These are phyloP conservation scores for Santalum album DNA, from an alignment of 164 flowering plant genomes.

Conservation along the genomic window DNA sequence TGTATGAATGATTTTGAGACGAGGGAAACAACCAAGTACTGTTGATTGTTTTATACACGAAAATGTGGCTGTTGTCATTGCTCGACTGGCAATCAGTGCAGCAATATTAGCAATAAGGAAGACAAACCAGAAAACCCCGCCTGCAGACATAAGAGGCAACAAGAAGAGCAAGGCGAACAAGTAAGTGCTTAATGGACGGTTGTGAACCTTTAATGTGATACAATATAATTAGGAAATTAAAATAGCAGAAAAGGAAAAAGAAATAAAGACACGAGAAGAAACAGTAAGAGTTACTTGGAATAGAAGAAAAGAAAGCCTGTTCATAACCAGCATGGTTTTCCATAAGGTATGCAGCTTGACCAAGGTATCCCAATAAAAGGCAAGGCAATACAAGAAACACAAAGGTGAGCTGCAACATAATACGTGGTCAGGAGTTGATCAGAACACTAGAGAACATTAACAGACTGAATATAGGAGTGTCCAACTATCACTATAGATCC, in stretches of 20 bases:
- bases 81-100: slow-evolving; percentile 91
- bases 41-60: slow-evolving; percentile 93
- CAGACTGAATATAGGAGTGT: too few relatives aligned
- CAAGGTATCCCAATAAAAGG: slow-evolving; percentile 92
- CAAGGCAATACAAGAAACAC: slow-evolving; percentile 89
- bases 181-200: too few relatives aligned
- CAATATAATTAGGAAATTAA: neutral
- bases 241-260: neutral
- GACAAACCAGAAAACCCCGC: slow-evolving; percentile 82
- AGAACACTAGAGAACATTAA: neutral
- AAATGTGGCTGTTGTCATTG: slow-evolving; percentile 97
- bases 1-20: slow-evolving; percentile 94
- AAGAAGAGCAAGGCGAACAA: neutral
- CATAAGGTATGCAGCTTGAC: slow-evolving; percentile 98
- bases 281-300: slow-evolving; percentile 59
- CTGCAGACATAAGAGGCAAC: slow-evolving; percentile 31
- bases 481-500: too few relatives aligned
- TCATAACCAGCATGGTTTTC: slow-evolving; percentile 40
- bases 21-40: slow-evolving; percentile 98
- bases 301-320: slow-evolving; percentile 72
- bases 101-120: slow-evolving; percentile 84
- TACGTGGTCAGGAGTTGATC: slow-evolving; percentile 1
- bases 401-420: slow-evolving; percentile 74
- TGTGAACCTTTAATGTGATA: neutral
- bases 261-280: neutral